These are phyloP conservation scores for Ganoderma leucocontextum DNA, from an alignment of 1,284 basidiomycete genomes.

Conservation along the genomic window DNA sequence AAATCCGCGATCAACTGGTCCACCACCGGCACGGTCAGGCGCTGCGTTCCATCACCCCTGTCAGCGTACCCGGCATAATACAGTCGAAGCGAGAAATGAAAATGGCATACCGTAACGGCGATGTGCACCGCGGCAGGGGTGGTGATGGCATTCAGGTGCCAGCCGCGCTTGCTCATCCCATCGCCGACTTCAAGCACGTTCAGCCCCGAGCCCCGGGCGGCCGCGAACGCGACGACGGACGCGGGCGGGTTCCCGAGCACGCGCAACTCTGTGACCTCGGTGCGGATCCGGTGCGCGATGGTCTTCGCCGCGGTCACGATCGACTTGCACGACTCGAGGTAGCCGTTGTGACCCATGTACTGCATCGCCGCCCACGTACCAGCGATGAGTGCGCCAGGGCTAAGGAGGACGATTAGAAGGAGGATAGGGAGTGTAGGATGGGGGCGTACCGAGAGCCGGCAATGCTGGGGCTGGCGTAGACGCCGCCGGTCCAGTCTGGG, in stretches of 20 bases:
- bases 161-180: slow-evolving; percentile 83
- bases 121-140: slow-evolving; percentile 91
- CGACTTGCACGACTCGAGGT: slow-evolving; percentile 85
- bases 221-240: slow-evolving; percentile 90
- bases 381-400: slow-evolving; percentile 93
- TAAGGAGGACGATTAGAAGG: slow-evolving; percentile 38
- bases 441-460: slow-evolving; percentile 83
- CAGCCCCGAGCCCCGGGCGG: slow-evolving; percentile 58
- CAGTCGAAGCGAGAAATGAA: neutral
- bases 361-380: slow-evolving; percentile 98
- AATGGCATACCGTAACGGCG: slow-evolving; percentile 82
- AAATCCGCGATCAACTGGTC: slow-evolving; percentile 86
- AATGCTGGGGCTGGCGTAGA: slow-evolving; percentile 86
- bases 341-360: slow-evolving; percentile 91
- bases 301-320: slow-evolving; percentile 82
- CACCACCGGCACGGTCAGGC: slow-evolving; percentile 79
- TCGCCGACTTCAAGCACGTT: slow-evolving; percentile 92
- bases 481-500: slow-evolving; percentile 81
- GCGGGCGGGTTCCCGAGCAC: slow-evolving; percentile 91
- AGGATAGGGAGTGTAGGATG: slow-evolving; percentile 24
- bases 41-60: slow-evolving; percentile 50
- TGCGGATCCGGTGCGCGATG: slow-evolving; percentile 72
- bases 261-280: slow-evolving; percentile 81
- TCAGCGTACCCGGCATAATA: neutral
- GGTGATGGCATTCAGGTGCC: slow-evolving; percentile 90